A percentile compares a stretch with the other conserved stretches of the same genome.
Conservation (phyloP, 257 asterid species). For the Cordia subcordata region DNA sequence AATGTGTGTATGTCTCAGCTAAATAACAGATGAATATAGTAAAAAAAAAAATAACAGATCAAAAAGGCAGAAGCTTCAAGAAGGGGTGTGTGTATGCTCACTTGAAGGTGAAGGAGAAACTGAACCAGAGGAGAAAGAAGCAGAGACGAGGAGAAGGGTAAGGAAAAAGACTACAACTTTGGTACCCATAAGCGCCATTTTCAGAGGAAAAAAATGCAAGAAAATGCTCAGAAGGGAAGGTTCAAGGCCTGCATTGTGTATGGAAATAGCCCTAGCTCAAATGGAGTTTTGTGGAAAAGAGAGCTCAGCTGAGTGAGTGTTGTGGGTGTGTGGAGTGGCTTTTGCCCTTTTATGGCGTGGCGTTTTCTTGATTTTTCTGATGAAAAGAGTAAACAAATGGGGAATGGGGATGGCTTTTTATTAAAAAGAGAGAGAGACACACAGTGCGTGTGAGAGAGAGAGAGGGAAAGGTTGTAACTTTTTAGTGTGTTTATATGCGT, state of each 20-base stretch:
- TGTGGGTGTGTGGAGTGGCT: slow-evolving; percentile 16
- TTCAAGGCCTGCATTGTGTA: slow-evolving; percentile 15
- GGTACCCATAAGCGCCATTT: slow-evolving; percentile 36
- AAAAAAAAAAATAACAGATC: slow-evolving; percentile 29
- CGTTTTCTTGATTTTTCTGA: slow-evolving; percentile 23
- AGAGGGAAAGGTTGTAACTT: slow-evolving; percentile 38
- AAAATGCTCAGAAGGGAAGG: slow-evolving; percentile 19
- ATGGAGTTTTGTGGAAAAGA: slow-evolving; percentile 16
- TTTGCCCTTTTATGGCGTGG: no score
- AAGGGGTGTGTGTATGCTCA: slow-evolving; percentile 23
- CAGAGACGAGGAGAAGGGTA: slow-evolving; percentile 45
- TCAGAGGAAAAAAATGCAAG: slow-evolving; percentile 6
- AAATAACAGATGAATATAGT: slow-evolving; percentile 31
- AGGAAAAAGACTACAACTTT: slow-evolving; percentile 33
- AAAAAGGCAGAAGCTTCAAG: slow-evolving; percentile 17
- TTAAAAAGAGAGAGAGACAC: slow-evolving; percentile 4
- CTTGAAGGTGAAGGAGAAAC: slow-evolving; percentile 72
- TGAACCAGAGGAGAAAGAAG: slow-evolving; percentile 43
- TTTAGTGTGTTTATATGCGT: no score
- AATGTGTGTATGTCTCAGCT: background rate
- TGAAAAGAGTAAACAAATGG: slow-evolving; percentile 25
- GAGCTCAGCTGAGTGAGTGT: background rate
- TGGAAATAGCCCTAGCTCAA: slow-evolving; percentile 32
- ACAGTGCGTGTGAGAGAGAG: background rate
- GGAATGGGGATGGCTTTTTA: slow-evolving; percentile 11